Evolutionary conservation across 306 rosid species (phyloP), one percentile per base, ranked within the genome.

Genomic region (Arachis hypogaea): DNA sequence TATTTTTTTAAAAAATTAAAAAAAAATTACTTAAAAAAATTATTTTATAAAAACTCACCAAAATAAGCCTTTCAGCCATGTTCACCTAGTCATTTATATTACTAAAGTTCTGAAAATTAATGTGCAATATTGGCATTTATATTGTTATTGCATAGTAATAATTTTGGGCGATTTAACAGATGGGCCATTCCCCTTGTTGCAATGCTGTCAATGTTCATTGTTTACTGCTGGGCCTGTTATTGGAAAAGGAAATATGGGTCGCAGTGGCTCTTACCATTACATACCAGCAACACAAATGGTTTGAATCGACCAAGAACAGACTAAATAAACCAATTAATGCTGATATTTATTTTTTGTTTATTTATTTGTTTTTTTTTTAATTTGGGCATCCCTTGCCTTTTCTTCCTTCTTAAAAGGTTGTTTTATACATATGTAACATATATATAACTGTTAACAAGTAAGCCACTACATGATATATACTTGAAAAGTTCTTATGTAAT

Each of bases 161-260:
- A 22, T 68, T 60, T 71, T 60, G 68, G 46, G 59, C 49, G 47
- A 47, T 69, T n/a, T 54, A 57, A 78, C 98, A 94, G 97, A 90
- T 94, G 97, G 99, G 99, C 97, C n/a, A 92, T 94, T 57, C 99
- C 99, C 7, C 75, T 90, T 9, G 86, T 82, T 68, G 81, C 85
- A 29, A 11, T 88, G 29, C 66, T 82, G 59, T 74, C 83, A 5
- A 60, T 86, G 11, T 81, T 92, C 18, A 63, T 92, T 47, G 79
- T 94, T 38, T 94, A 89, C 59, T 92, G 96, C 96, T 88, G 96
- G 83, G 28, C 28, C 28, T 94, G 97, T 94, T 83, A 61, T 43
- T 96, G 96, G 49, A 88, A 76, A 77, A 84, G 83, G 59, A 92
- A 88, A 77, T 74, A 83, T 41, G 93, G 96, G 46, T 75, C 95